Percentiles rank a stretch among this genome's conserved stretches.
Conservation (phyloP, 306 rosid species). For the Neltuma alba region DNA sequence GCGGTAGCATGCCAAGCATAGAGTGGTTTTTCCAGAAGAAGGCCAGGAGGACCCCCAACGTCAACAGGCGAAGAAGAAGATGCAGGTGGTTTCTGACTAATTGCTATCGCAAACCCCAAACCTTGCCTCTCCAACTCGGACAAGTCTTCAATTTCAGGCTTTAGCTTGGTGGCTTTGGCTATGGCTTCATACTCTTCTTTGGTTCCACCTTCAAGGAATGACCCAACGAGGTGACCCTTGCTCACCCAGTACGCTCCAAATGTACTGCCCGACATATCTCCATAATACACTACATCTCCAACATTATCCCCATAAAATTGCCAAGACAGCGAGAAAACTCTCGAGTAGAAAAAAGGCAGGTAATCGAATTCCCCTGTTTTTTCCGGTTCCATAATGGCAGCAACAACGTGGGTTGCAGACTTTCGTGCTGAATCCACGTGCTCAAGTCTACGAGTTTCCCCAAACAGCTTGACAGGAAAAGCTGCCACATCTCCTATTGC, state of each 20-base stretch:
- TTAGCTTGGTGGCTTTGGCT: constrained; percentile 72
- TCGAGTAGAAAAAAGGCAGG: constrained; percentile 93
- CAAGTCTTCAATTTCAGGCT: constrained; percentile 76
- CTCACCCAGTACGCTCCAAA: constrained; percentile 93
- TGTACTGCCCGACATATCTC: constrained; percentile 76
- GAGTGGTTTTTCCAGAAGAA: constrained; percentile 70
- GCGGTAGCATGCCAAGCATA: constrained; percentile 85
- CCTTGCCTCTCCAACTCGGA: constrained; percentile 84
- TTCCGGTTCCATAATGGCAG: constrained; percentile 74
- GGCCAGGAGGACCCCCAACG: constrained; percentile 32
- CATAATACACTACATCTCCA: constrained; percentile 86
- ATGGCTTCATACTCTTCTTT: constrained; percentile 74
- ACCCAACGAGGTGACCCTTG: constrained; percentile 81
- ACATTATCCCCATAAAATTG: constrained; percentile 87
- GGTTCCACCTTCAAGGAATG: constrained; percentile 82
- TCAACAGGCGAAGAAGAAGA: constrained; percentile 42
- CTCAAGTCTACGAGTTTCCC: constrained; percentile 89
- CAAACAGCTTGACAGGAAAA: constrained; percentile 90
- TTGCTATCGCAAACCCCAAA: constrained; percentile 65
- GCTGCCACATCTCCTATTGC: constrained; percentile 98
- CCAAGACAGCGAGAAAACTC: constrained; percentile 94
- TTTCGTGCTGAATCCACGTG: constrained; percentile 94
- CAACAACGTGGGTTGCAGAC: constrained; percentile 78
- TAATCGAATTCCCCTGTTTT: constrained; percentile 78
- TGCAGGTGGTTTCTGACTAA: constrained; percentile 52